Conservation (phyloP, 1,284 basidiomycete genomes). For the Cerioporus squamosus region DNA sequence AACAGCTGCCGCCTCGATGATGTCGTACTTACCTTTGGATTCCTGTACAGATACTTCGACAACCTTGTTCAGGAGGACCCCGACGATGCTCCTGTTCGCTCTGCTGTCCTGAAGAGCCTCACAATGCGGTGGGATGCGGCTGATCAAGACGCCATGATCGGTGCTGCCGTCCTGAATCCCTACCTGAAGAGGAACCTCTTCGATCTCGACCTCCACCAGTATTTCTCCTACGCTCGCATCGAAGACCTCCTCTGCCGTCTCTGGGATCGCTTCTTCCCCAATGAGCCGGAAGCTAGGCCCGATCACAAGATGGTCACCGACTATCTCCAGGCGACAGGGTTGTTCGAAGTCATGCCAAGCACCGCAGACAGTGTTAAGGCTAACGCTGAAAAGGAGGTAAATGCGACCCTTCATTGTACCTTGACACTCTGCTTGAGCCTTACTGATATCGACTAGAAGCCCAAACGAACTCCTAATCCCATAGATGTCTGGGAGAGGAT, state of each 20-base stretch:
- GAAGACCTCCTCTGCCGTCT: neutral
- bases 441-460: too few species aligned
- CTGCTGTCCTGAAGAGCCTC: conserved; percentile 39
- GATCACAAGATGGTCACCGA: neutral
- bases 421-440: too few species aligned
- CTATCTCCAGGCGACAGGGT: neutral
- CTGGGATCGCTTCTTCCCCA: neutral
- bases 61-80: neutral
- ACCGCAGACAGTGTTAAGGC: too few species aligned
- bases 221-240: neutral
- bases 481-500: too few species aligned
- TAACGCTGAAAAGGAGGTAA: too few species aligned
- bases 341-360: too few species aligned
- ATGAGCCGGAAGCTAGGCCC: neutral
- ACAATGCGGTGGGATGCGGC: conserved; percentile 40
- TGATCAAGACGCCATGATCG: conserved; percentile 49
- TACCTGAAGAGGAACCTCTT: conserved; percentile 18
- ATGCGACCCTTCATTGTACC: too few species aligned
- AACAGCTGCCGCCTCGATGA: conserved; percentile 38
- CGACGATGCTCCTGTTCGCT: conserved; percentile 1
- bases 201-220: neutral
- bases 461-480: too few species aligned
- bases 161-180: conserved; percentile 45
- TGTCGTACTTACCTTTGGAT: conserved; percentile 42
- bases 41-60: conserved; percentile 28